Conservation (phyloP, 352 stramenopile species). For the Globisporangium abappressorium region DNA sequence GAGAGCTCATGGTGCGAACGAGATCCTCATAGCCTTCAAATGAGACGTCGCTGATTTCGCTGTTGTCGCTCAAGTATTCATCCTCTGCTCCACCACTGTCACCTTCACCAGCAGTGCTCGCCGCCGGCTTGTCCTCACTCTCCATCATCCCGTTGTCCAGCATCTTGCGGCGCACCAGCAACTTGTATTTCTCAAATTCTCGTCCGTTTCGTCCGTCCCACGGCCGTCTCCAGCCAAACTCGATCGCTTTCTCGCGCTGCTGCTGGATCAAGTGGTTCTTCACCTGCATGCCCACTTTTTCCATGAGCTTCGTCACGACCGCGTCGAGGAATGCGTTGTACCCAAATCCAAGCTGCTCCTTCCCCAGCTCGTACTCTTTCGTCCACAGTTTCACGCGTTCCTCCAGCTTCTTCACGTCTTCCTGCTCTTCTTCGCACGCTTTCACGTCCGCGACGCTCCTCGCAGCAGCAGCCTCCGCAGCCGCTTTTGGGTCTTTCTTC, state of each 20-base stretch:
- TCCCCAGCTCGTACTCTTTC: constrained; percentile 42
- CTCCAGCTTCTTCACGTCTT: constrained; percentile 31
- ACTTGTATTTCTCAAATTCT: constrained; percentile 64
- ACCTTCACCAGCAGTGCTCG: neutral
- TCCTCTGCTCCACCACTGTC: constrained; percentile 13
- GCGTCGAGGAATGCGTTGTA: constrained; percentile 60
- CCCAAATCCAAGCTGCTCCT: constrained; percentile 42
- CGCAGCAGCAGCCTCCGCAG: constrained; percentile 6
- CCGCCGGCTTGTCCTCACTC: constrained; percentile 13
- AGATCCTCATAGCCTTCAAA: constrained; percentile 68
- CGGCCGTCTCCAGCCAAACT: constrained; percentile 50
- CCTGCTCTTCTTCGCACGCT: constrained; percentile 30
- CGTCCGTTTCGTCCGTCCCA: constrained; percentile 62
- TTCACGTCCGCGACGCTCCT: constrained; percentile 38
- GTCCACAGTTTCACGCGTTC: constrained; percentile 39
- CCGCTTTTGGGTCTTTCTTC: constrained; percentile 8
- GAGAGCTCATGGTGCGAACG: constrained; percentile 24
- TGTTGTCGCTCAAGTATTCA: constrained; percentile 46
- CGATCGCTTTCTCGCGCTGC: constrained; percentile 60
- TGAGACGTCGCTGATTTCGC: constrained; percentile 70
- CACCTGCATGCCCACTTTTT: constrained; percentile 48
- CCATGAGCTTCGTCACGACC: constrained; percentile 51
- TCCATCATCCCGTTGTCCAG: constrained; percentile 28
- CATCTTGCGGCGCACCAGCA: constrained; percentile 38
- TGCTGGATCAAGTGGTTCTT: constrained; percentile 51